A percentile compares a stretch with the other conserved stretches of the same genome.
These are phyloP conservation scores for Aspergillus sp. DNA, from an alignment of 2,329 filamentous ascomycete genomes.

Conservation along the genomic window DNA sequence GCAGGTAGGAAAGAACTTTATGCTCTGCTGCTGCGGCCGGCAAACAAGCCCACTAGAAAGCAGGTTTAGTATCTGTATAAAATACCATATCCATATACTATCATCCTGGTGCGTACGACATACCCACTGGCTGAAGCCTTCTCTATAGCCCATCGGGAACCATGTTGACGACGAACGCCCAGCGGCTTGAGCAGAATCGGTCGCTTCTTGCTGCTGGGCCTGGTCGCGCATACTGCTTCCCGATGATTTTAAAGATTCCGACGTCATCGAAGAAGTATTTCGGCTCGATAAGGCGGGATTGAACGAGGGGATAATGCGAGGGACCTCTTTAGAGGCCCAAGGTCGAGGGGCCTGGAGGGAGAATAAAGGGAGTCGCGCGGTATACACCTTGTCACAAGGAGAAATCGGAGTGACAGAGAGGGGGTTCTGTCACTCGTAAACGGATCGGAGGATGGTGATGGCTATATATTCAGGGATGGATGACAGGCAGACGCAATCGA, in stretches of 20 bases:
- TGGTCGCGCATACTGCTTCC: slow-evolving; percentile 22
- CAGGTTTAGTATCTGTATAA: slow-evolving; percentile 12
- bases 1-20: slow-evolving; percentile 79
- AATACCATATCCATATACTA: slow-evolving; percentile 3
- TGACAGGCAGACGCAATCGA: background rate
- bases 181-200: slow-evolving; percentile 29
- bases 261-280: slow-evolving; percentile 28
- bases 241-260: slow-evolving; percentile 30
- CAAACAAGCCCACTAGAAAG: slow-evolving; percentile 72
- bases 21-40: slow-evolving; percentile 81
- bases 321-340: slow-evolving; percentile 16
- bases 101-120: slow-evolving; percentile 25
- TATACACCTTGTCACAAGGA: slow-evolving; percentile 23
- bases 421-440: slow-evolving; percentile 18
- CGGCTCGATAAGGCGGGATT: slow-evolving; percentile 11
- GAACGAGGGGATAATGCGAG: slow-evolving; percentile 8
- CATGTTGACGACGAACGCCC: slow-evolving; percentile 36
- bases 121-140: slow-evolving; percentile 88
- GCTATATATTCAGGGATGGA: background rate
- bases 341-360: slow-evolving; percentile 19
- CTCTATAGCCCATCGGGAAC: slow-evolving; percentile 88
- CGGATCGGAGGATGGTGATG: background rate
- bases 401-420: slow-evolving; percentile 16
- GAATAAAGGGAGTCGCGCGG: slow-evolving; percentile 15
- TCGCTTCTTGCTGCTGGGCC: slow-evolving; percentile 14